Percentiles rank a stretch among this genome's conserved stretches.
phyloP scores from a whole-genome alignment of 1,284 basidiomycete species.

The Phylloboletellus chloephorus region DNA sequence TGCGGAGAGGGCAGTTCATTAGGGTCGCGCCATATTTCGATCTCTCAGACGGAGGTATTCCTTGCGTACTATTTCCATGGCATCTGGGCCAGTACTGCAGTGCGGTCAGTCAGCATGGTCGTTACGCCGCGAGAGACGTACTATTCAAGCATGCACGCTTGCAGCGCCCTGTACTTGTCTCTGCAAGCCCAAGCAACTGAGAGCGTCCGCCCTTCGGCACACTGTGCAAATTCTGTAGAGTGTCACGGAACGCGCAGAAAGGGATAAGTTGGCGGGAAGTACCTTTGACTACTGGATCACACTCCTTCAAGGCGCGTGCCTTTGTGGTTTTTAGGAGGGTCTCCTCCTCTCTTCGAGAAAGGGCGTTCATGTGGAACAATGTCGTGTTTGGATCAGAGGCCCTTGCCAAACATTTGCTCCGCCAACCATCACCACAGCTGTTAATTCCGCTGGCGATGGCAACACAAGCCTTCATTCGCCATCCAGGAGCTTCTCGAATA shows the following conservation, averaged over 20 bases:
- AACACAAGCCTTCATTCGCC: conserved; percentile 8
- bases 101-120: background rate
- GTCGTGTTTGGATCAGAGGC: too few species aligned
- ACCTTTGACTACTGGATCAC: conserved; percentile 76
- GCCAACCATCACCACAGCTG: background rate
- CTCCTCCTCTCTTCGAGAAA: conserved; percentile 86
- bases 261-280: conserved; percentile 4
- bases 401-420: conserved; percentile 1
- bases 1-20: background rate
- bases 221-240: conserved; percentile 73
- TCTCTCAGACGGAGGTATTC: conserved; percentile 70
- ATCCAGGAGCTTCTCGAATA: conserved; percentile 4
- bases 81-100: conserved; percentile 62
- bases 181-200: conserved; percentile 83
- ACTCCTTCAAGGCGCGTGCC: conserved; percentile 71
- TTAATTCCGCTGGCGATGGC: conserved; percentile 13
- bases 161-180: conserved; percentile 62
- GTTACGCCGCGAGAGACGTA: conserved; percentile 36
- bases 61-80: conserved; percentile 64
- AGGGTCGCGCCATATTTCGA: conserved; percentile 5
- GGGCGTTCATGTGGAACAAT: conserved; percentile 61
- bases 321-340: conserved; percentile 80
- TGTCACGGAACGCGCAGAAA: conserved; percentile 2
- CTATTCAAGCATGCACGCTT: conserved; percentile 80
- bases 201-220: conserved; percentile 75